Evolutionary conservation across 2,329 filamentous ascomycete species (phyloP).

Genomic region (Scopulariopsis brevicaulis): DNA sequence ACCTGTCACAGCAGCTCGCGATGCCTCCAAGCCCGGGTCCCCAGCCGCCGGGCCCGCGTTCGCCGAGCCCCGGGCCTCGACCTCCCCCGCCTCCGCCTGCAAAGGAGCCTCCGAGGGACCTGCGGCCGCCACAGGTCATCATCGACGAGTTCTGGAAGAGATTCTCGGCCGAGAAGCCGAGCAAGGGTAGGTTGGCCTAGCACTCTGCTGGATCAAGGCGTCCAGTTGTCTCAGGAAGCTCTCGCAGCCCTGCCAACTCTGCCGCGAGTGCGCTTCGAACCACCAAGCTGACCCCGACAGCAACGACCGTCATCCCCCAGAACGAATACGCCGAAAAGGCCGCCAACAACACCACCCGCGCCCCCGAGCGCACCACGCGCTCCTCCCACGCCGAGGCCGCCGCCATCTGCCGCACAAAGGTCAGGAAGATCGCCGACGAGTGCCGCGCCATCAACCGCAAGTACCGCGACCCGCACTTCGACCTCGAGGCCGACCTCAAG

Average conservation of each 20-base stretch:
- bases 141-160: constrained; percentile 65
- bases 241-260: background rate
- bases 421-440: constrained; percentile 47
- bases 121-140: constrained; percentile 52
- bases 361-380: constrained; percentile 41
- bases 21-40: background rate
- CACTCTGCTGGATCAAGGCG: background rate
- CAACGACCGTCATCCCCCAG: constrained; percentile 58
- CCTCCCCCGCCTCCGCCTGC: constrained; percentile 32
- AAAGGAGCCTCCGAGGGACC: constrained; percentile 20
- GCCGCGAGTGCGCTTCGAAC: background rate
- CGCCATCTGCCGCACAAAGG: constrained; percentile 55
- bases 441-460: constrained; percentile 66
- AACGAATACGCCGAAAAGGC: constrained; percentile 53
- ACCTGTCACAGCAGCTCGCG: background rate
- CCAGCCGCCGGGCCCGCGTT: background rate
- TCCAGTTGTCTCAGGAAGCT: background rate
- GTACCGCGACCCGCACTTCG: constrained; percentile 78
- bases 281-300: constrained; percentile 17
- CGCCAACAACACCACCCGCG: constrained; percentile 41
- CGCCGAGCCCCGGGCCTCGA: background rate
- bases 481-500: constrained; percentile 69
- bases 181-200: constrained; percentile 31
- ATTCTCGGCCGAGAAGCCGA: constrained; percentile 59
- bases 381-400: constrained; percentile 64